Percentiles rank a stretch among this genome's conserved stretches.
Evolutionary conservation across 1,284 basidiomycete species (phyloP).

Genomic region (Marasmius fiardii): DNA sequence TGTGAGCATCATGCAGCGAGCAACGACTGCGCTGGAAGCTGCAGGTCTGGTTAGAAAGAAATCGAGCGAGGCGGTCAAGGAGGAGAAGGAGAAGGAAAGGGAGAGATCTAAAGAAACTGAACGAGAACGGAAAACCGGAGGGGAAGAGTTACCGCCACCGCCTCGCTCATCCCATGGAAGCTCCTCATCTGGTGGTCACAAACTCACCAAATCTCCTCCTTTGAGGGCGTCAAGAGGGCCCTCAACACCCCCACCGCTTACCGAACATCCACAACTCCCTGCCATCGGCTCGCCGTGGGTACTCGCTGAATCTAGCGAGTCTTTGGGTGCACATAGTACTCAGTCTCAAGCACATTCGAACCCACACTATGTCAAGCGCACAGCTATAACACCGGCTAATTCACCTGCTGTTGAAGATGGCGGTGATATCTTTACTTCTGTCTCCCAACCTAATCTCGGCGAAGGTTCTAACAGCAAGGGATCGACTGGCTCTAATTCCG

Average conservation of each 20-base stretch:
- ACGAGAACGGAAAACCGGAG: conserved; percentile 36
- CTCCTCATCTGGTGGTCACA: conserved; percentile 38
- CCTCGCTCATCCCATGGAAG: conserved; percentile 61
- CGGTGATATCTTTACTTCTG: conserved; percentile 34
- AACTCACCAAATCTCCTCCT: conserved; percentile 68
- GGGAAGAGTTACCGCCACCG: conserved; percentile 30
- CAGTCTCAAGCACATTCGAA: not conserved
- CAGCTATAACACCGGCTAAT: conserved; percentile 45
- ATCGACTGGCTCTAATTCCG: conserved; percentile 23
- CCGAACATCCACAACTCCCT: conserved; percentile 37
- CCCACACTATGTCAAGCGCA: conserved; percentile 5
- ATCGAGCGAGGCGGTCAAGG: conserved; percentile 65
- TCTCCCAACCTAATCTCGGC: conserved; percentile 52
- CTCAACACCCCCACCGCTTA: conserved; percentile 43
- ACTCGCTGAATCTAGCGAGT: conserved; percentile 45
- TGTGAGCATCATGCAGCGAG: conserved; percentile 91
- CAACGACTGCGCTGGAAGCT: conserved; percentile 83
- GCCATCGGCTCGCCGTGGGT: conserved; percentile 70
- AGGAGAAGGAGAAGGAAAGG: conserved; percentile 49
- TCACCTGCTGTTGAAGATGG: conserved; percentile 44
- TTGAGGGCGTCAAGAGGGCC: conserved; percentile 54
- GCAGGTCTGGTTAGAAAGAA: conserved; percentile 80
- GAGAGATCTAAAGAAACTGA: conserved; percentile 32
- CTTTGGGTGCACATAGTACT: conserved; percentile 10
- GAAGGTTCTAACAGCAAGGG: conserved; percentile 19